Percentiles rank a stretch among this genome's conserved stretches.
phyloP scores from a whole-genome alignment of 1,139 yeast species.

The Pneumocystis carinii region DNA sequence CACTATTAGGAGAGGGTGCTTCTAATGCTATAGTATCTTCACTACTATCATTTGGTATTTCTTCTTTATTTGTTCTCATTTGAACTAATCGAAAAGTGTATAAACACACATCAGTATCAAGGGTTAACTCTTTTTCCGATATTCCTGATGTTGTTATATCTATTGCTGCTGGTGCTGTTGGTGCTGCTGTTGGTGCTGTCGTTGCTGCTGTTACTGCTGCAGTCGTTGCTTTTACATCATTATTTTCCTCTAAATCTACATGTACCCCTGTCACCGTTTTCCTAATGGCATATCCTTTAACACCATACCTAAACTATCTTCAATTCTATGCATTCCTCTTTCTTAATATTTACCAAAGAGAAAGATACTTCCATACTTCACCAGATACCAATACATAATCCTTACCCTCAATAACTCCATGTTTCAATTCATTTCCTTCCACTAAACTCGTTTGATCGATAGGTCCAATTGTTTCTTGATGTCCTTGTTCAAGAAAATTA shows the following conservation, averaged over 20 bases:
- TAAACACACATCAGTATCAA: no score
- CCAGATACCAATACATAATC: not conserved
- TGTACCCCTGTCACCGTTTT: no score
- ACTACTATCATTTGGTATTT: not conserved
- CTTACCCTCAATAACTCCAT: not conserved
- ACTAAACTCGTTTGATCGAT: not conserved
- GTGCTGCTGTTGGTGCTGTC: no score
- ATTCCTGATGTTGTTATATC: no score
- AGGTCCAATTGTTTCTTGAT: not conserved
- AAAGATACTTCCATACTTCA: not conserved
- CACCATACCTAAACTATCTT: not conserved
- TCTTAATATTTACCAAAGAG: not conserved
- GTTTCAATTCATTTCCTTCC: not conserved
- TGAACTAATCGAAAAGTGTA: no score
- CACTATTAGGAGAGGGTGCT: no score
- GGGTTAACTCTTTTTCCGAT: no score
- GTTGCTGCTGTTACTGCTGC: no score
- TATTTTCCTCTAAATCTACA: no score
- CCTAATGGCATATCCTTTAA: not conserved
- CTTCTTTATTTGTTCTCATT: not conserved
- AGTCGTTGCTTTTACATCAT: no score
- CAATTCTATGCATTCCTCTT: not conserved
- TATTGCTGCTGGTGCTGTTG: no score
- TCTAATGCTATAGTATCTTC: not conserved
- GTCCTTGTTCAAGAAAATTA: not conserved